Conservation (phyloP, 2,329 filamentous ascomycete genomes). For the Calcarisporium arbuscula region DNA sequence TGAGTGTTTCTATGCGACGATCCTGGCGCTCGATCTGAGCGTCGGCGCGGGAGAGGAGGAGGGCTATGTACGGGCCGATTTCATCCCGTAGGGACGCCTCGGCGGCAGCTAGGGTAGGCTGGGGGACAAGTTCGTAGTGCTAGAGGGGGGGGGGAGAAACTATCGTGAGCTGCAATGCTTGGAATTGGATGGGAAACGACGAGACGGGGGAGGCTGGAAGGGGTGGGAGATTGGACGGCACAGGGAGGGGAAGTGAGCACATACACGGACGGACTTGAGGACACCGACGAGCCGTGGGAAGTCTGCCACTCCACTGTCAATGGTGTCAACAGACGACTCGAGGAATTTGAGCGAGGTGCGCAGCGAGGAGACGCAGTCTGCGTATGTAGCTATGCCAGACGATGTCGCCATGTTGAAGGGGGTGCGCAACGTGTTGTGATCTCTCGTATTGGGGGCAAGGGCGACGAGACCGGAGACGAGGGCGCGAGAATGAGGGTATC, state of each 20-base stretch:
- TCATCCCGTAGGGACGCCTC: slow-evolving; percentile 81
- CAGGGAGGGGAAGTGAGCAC: slow-evolving; percentile 14
- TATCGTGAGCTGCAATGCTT: slow-evolving; percentile 5
- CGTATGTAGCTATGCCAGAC: slow-evolving; percentile 34
- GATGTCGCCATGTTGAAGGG: too few species aligned
- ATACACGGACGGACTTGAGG: slow-evolving; percentile 51
- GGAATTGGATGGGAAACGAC: not conserved
- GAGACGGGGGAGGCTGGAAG: slow-evolving; percentile 1
- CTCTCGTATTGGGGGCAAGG: slow-evolving; percentile 7
- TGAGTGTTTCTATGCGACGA: slow-evolving; percentile 74
- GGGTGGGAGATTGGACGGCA: not conserved
- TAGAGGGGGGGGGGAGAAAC: slow-evolving; percentile 25
- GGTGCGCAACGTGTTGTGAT: too few species aligned
- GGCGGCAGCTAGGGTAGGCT: slow-evolving; percentile 72
- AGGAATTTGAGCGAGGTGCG: slow-evolving; percentile 55
- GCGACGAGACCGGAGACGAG: too few species aligned
- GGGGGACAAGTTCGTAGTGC: slow-evolving; percentile 91
- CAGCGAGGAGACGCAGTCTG: slow-evolving; percentile 53
- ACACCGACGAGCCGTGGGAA: slow-evolving; percentile 50
- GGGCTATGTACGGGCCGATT: slow-evolving; percentile 78
- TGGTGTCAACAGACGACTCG: slow-evolving; percentile 52
- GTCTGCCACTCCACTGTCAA: slow-evolving; percentile 51
- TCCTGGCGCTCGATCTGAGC: slow-evolving; percentile 77
- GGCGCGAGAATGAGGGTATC: too few species aligned
- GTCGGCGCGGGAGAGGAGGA: slow-evolving; percentile 74